A percentile compares a stretch with the other conserved stretches of the same genome.
Conservation (phyloP, 2,329 filamentous ascomycete species). For the Thelonectria blattea region DNA sequence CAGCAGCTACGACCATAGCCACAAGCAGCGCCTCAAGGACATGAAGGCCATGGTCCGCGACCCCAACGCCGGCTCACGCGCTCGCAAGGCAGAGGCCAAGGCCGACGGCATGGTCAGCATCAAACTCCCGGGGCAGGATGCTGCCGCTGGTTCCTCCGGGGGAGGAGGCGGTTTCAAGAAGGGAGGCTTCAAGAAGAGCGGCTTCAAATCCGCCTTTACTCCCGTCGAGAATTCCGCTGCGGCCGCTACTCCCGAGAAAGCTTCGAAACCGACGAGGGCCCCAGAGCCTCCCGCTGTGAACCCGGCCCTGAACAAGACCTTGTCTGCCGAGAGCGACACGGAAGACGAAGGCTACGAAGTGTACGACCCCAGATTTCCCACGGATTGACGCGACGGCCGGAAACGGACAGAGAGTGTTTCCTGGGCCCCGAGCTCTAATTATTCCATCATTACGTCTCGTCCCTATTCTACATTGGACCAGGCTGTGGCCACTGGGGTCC, state of each 20-base stretch:
- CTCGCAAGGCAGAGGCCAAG: slow-evolving; percentile 73
- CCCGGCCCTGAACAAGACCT: slow-evolving; percentile 30
- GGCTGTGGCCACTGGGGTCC: slow-evolving; percentile 44
- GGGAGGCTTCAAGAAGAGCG: slow-evolving; percentile 79
- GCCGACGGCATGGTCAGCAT: slow-evolving; percentile 73
- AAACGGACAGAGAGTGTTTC: not conserved
- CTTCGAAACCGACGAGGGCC: slow-evolving; percentile 41
- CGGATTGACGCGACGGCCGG: slow-evolving; percentile 54
- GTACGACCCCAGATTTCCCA: slow-evolving; percentile 67
- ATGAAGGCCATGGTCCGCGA: slow-evolving; percentile 85
- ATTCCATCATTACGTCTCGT: slow-evolving; percentile 9
- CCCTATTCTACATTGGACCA: slow-evolving; percentile 27
- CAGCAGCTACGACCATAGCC: slow-evolving; percentile 91
- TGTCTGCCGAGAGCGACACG: slow-evolving; percentile 62
- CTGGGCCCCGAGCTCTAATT: slow-evolving; percentile 5
- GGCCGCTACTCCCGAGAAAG: slow-evolving; percentile 45
- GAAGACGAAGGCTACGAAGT: slow-evolving; percentile 76
- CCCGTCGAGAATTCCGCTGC: slow-evolving; percentile 51
- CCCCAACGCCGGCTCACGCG: slow-evolving; percentile 67
- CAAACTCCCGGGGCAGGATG: slow-evolving; percentile 56
- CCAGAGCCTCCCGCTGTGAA: slow-evolving; percentile 29
- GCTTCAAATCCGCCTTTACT: slow-evolving; percentile 79
- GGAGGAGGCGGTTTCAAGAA: slow-evolving; percentile 67
- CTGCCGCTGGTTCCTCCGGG: slow-evolving; percentile 38
- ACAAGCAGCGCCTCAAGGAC: slow-evolving; percentile 87